Base-by-base conservation (phyloP, 2,329 filamentous ascomycete species). In the Penicillium sp. region DNA sequence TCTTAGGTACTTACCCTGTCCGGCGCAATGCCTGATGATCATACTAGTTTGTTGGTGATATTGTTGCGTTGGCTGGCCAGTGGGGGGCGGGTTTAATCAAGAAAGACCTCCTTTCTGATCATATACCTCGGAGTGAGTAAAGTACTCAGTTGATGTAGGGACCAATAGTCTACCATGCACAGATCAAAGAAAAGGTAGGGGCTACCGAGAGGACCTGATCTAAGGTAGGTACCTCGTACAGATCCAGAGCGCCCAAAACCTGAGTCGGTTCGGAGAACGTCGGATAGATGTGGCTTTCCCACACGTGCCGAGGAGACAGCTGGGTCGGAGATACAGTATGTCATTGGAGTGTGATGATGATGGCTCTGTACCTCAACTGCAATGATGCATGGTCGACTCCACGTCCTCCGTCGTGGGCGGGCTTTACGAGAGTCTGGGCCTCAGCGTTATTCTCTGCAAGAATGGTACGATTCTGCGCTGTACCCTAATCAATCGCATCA, bases 401-500 rank as follows among this genome's bases (percentile, higher is more conserved):
- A 38, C 35, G 11, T 38, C 8, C 35, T 38, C 35, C 5, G 23
- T 26, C 23, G 23, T 3, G 5, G 26, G 26, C 5, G 26, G 26
- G 26, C 26, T 26, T 26, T 26, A 26, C 26, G 26, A 23, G 45
- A 47, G 45, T 23, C 45, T 47, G n/a, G 35, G 35, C 35, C 15
- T 41, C 35, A 41, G 15, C 11, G 17, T 41, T 41, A 13, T 26
- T 26, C 26, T 41, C 51, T 41, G 45, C 54, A 41, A 31, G 45
- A 19, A 29, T 49, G 45, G 54, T 23, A 56, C 38, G 54, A 49
- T 53, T 26, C 11, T 38, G 38, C 21, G 38, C 17, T 44, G 38
- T 17, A 46, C 54, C 54, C 54, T 41, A 53, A 56, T 55, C 52
- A 55, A 55, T 55, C 52, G 23, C 15, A 48, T 38, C 44, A 47